Evolutionary conservation across 1,284 basidiomycete species (phyloP), one percentile per base, ranked within the genome.

Genomic region (Peniophora sp.): DNA sequence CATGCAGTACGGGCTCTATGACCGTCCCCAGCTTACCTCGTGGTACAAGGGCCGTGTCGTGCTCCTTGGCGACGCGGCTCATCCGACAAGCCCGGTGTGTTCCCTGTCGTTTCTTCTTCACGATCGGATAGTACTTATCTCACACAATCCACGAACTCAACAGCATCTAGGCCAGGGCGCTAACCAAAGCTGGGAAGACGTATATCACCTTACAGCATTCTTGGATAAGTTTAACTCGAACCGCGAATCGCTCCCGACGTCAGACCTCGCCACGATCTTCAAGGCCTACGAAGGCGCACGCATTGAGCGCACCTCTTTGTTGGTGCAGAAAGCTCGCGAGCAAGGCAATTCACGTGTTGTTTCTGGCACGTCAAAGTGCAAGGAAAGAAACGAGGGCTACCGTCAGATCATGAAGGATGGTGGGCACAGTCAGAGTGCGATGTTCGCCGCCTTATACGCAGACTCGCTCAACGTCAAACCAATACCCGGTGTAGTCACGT

Each of bases 101-200:
- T 50, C 8, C 48, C 45, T 35, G 52, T 27, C 17, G 53, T 50
- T 49, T 39, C 50, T 53, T 11, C 52, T 48, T 18, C 48, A 36
- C 27, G 36, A 23, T 15, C 42, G 24, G 3, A 24, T 47, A 35
- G 35, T 39, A n/a, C n/a, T n/a, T n/a, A n/a, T n/a, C n/a, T n/a
- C n/a, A n/a, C n/a, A n/a, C n/a, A n/a, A n/a, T n/a, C n/a, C n/a
- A n/a, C n/a, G n/a, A n/a, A n/a, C n/a, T n/a, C n/a, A n/a, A 24
- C 48, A 75, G 72, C 74, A 76, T 55, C 66, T 76, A 17, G 73
- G 74, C 1, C 74, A 76, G 61, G 74, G 73, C 22, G 72, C 74
- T 5, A 76, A 75, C 55, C 73, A 74, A 56, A 69, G 73, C 0
- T 68, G 74, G 51, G 72, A 75, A 53, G 74, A 76, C 56, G 58